Base-by-base conservation (phyloP, 2,329 filamentous ascomycete species). In the Fonsecaea multimorphosa region DNA sequence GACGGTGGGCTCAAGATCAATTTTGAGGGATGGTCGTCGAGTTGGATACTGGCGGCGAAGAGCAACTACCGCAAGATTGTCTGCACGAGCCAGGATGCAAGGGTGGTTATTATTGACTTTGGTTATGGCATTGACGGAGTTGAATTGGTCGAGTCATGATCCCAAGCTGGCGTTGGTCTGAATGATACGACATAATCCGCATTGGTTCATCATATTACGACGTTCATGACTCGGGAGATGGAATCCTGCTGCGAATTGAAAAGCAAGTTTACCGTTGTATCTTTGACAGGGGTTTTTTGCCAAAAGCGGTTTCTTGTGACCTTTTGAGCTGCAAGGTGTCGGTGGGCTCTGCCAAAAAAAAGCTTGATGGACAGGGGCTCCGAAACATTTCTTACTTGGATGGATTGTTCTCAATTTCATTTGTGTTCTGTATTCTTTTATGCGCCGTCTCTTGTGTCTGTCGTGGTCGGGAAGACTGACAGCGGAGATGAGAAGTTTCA, bases 41-140 rank as follows among this genome's bases (percentile, higher is more conserved):
- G 92, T 78, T 99, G 95, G 95, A 96, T 99, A 74, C 81, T 99
- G 65, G 93, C 92, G 70, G 95, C 95, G 58, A 97, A 97, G 84
- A 93, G 91, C 69, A 94, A 99, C 76, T 98, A 98, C 78, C 86
- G 94, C 65, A 88, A 95, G 68, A 95, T 99, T 69, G 91, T 99
- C 68, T 95, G 92, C 73, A 96, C 94, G 0, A 95, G 93, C 57
- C 95, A 99, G 78, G 93, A 97, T 74, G 91, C 93, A 36, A 90
- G 96, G 75, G 93, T 96, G 58, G 81, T 98, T 65, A 90, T 99
- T 66, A 89, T 98, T 84, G 95, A 99, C 80, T 99, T 98, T 80
- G 95, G 87, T 16, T 85, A 85, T 73, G 80, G 82, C 19, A 78
- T 87, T 61, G 77, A 83, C 66, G 84, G 83, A 32, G 80, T 84